Base-by-base conservation (phyloP, 345 rosid genomes). In the Eucalyptus pumila region DNA sequence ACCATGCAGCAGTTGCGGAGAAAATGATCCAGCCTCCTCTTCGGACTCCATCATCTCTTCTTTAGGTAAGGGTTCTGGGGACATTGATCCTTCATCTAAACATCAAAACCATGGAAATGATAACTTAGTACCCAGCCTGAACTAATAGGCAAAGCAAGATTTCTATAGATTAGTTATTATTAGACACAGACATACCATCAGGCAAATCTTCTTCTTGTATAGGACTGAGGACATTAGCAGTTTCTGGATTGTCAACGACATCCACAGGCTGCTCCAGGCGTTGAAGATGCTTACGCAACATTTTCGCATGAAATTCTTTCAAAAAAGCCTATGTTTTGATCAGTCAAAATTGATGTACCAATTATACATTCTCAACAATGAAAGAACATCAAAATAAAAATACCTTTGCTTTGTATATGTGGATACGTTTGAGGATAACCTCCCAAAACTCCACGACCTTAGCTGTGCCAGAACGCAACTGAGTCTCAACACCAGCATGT, bases 381-480 rank as follows among this genome's bases (percentile, higher is more conserved):
- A 5, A 80, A 54, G 44, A 87, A n/a, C 14, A 17, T 17, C 27
- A 11, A 69, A 45, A 85, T 65, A 32, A 80, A 50, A 83, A 10
- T 95, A 97, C 98, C 98, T 97, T 97, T n/a, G 99, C 99, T 88
- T 96, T 96, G 93, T 96, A 98, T 86, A 96, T 97, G 87, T 94
- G 95, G 50, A 98, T 97, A 81, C 99, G 96, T 90, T 95, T 97
- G 69, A 98, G 94, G 91, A 97, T 94, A 80, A 96, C 99, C 91
- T 97, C 98, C 99, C 99, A 97, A 90, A 96, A 98, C 93, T 97
- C 99, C 24, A 98, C 99, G 16, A 98, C 99, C 93, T 96, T 98
- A 1, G 98, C 99, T 11, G 97, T 93, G 72, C 99, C 99, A 89
- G 97, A 95, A 89, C 93, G 96, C 95, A 98, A 94, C 91, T 95